phyloP scores from a whole-genome alignment of 768 basidiomycete genomes.

The Calocybe gangraenosa region DNA sequence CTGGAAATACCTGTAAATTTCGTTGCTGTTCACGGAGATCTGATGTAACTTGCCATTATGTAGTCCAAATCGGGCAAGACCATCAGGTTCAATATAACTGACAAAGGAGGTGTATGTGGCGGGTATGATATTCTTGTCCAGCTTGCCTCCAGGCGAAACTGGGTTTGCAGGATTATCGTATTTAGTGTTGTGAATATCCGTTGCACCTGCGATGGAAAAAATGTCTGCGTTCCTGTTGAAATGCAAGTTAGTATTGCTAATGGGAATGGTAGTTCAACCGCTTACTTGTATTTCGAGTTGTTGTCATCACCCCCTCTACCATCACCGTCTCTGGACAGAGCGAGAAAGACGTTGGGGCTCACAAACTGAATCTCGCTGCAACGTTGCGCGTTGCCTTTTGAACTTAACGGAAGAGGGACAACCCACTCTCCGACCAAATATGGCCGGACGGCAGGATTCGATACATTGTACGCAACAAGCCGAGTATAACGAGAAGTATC shows the following conservation, averaged over 20 bases:
- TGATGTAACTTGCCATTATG: constrained; percentile 41
- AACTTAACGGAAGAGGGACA: constrained; percentile 50
- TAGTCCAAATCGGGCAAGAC: constrained; percentile 58
- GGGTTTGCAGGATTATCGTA: constrained; percentile 53
- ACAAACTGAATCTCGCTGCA: constrained; percentile 60
- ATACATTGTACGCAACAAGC: constrained; percentile 52
- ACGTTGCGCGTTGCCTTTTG: constrained; percentile 46
- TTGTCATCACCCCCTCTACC: constrained; percentile 51
- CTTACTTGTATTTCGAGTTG: constrained; percentile 50
- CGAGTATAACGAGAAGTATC: constrained; percentile 49
- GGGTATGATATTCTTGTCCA: constrained; percentile 43
- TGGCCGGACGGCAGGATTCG: constrained; percentile 27
- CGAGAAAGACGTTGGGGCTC: constrained; percentile 48
- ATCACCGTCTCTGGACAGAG: constrained; percentile 55
- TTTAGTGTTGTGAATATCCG: constrained; percentile 53
- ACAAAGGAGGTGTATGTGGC: constrained; percentile 57
- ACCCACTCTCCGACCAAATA: constrained; percentile 53
- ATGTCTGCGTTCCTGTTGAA: constrained; percentile 51
- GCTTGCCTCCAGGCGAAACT: constrained; percentile 43
- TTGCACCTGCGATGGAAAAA: constrained; percentile 52
- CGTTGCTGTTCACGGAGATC: background rate
- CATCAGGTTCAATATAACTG: constrained; percentile 44
- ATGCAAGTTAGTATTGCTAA: background rate
- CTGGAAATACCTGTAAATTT: constrained; percentile 22
- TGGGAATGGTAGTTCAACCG: background rate